Evolutionary conservation across 2,329 filamentous ascomycete genomes (phyloP).

Genomic region (Dactylellina sp.): DNA sequence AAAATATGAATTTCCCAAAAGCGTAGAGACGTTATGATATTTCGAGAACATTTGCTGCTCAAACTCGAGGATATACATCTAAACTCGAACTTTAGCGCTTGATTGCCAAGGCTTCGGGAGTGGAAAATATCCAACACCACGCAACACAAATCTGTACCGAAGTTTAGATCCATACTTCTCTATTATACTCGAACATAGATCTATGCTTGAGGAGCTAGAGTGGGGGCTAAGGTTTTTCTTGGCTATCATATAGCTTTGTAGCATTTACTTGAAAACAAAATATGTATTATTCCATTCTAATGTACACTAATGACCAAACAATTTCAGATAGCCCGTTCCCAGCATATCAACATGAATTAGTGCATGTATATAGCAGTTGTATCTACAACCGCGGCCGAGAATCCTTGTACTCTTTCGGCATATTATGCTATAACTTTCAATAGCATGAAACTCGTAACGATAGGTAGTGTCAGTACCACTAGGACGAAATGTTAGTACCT

Average conservation of each 20-base stretch:
- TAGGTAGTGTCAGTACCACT: constrained; percentile 48
- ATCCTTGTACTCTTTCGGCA: neutral
- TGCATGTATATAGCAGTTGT: neutral
- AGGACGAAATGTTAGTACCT: neutral
- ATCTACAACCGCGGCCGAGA: neutral
- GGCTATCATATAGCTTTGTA: neutral
- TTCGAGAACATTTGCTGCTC: too few relatives aligned
- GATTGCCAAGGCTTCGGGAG: too few relatives aligned
- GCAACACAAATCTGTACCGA: neutral
- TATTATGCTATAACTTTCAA: constrained; percentile 31
- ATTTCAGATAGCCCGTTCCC: too few relatives aligned
- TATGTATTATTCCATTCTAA: neutral
- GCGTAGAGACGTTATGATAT: too few relatives aligned
- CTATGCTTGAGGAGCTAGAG: too few relatives aligned
- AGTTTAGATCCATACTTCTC: too few relatives aligned
- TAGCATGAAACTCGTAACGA: constrained; percentile 42
- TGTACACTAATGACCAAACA: neutral
- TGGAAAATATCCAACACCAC: constrained; percentile 4
- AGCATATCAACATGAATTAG: too few relatives aligned
- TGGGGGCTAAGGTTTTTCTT: neutral
- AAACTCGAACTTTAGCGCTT: too few relatives aligned
- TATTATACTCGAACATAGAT: too few relatives aligned
- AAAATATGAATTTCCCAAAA: too few relatives aligned
- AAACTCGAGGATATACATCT: too few relatives aligned
- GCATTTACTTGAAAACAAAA: neutral